Evolutionary conservation across 139 green algal genomes (phyloP), one percentile per base, ranked within the genome.

Genomic region (Picochlorum sp.): DNA sequence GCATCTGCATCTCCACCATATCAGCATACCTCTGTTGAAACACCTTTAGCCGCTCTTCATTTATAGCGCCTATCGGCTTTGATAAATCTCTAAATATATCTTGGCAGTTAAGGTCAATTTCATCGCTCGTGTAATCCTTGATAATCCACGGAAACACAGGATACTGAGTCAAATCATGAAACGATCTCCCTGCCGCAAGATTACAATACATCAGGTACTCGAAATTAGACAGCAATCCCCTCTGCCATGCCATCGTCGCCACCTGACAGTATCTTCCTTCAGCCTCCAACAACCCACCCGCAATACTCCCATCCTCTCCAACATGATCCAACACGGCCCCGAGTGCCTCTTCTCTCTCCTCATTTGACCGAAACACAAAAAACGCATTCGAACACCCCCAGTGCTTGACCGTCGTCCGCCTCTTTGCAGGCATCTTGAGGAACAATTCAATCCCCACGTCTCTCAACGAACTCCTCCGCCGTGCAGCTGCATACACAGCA

Each of bases 101-200:
- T 0, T 79, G 71, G 68, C 83, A 56, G 16, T 64, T 49, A 3
- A 96, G 73, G 74, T 96, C 86, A 63, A 95, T 62, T 3, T n/a
- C 7, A 7, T 44, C 8, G 14, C 38, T 70, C 11, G 60, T 65
- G 78, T 95, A 98, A 73, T 97, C 89, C 2, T 59, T 13, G 59
- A 98, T 72, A 41, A 98, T 85, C 92, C 92, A 98, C 18, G 92
- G 92, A 31, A 96, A 91, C 20, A 98, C 91, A 1, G 82, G 70
- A 67, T 84, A 81, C 60, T 82, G 80, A 4, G 68, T 69, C 5
- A 96, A 75, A 78, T 97, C 89, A 70, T 87, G 87, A 72, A 96
- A 95, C 9, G 80, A 89, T 47, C 91, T 81, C 3, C 84, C 89
- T 4, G 86, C 84, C n/a, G 87, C 85, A 16, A 92, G 68, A 74